phyloP scores from a whole-genome alignment of 805 yeast genomes.

The Starmerella cellae region DNA sequence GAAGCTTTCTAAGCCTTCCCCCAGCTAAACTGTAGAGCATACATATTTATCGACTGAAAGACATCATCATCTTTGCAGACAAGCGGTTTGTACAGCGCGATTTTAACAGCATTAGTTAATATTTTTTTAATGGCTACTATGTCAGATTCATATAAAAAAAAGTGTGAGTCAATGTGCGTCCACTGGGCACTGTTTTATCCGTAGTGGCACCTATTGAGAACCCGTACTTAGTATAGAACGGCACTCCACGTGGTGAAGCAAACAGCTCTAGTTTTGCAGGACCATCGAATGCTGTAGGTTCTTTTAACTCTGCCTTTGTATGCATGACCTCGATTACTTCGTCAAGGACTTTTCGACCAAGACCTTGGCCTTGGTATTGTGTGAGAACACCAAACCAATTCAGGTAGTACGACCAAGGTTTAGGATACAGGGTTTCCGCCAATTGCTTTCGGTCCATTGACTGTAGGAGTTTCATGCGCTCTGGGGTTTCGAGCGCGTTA shows the following conservation, averaged over 20 bases:
- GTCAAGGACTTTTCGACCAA: slow-evolving; percentile 9
- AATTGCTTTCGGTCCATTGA: slow-evolving; percentile 6
- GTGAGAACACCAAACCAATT: slow-evolving; percentile 2
- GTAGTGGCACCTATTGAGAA: slow-evolving; percentile 6
- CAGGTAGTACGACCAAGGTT: slow-evolving; percentile 3
- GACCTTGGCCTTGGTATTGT: slow-evolving; percentile 13
- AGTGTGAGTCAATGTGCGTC: slow-evolving; percentile 7
- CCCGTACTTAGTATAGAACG: slow-evolving; percentile 14
- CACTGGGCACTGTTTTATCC: slow-evolving; percentile 5
- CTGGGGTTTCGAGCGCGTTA: slow-evolving; percentile 1
- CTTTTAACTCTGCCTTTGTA: slow-evolving; percentile 1
- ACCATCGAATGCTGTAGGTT: slow-evolving; percentile 9
- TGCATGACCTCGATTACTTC: slow-evolving; percentile 1
- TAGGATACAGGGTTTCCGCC: slow-evolving; percentile 5
- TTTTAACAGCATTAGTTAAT: not conserved
- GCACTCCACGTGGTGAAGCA: slow-evolving; percentile 13
- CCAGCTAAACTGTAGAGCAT: slow-evolving; percentile 5
- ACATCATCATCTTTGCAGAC: not conserved
- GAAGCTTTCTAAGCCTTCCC: slow-evolving; percentile 24
- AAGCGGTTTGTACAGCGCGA: not conserved
- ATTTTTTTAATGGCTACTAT: not conserved
- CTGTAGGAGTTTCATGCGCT: slow-evolving; percentile 1
- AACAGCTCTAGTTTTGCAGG: slow-evolving; percentile 17
- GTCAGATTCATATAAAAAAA: slow-evolving; percentile 13
- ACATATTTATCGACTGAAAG: not conserved